Base-by-base conservation (phyloP, 2,329 filamentous ascomycete species). In the Mollisia scopiformis region DNA sequence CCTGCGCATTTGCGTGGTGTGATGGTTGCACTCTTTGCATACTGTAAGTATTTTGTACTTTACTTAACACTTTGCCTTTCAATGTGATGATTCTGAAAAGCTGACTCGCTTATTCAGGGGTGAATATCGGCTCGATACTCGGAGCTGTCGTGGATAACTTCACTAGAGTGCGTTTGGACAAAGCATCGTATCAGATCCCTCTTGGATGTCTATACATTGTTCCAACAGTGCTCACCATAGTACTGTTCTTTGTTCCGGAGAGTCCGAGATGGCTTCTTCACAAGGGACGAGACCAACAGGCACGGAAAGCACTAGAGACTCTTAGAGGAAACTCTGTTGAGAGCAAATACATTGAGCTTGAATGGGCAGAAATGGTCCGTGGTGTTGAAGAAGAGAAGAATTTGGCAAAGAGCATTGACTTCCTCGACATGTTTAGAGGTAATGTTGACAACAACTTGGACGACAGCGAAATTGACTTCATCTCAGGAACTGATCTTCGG, bases 1-100 rank as follows among this genome's bases (percentile, higher is more conserved):
- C 79, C 79, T 0, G 75, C 78, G 0, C 79, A 81, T 62, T 71
- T 80, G 30, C 74, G 81, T 10, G 79, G 79, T 30, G 75, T 83
- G 3, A 78, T 79, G 68, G 78, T 80, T 1, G 76, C 77, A 0
- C 63, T 84, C 13, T 82, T 82, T 61, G 78, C 77, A 0, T 78
- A 79, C 62, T 82, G 78, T 55, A 33, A 59, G 57, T 33, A 8
- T 21, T 21, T 13, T 4, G 39, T 43, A 4, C 33, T 21, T 21
- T 11, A 5, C 43, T 28, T 25, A 10, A 16, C 6, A 5, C 23
- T 47, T 27, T 11, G 41, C 10, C 11, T 27, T 13, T 8, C 11
- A 3, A 4, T 27, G 43, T 14, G 10, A 3, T 11, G n/a, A n/a
- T 14, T 3, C 23, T n/a, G n/a, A 27, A 28, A 5, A 13, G 43